These are phyloP conservation scores for Ogataea paradorogensis DNA, from an alignment of 805 yeast species.

Conservation along the genomic window DNA sequence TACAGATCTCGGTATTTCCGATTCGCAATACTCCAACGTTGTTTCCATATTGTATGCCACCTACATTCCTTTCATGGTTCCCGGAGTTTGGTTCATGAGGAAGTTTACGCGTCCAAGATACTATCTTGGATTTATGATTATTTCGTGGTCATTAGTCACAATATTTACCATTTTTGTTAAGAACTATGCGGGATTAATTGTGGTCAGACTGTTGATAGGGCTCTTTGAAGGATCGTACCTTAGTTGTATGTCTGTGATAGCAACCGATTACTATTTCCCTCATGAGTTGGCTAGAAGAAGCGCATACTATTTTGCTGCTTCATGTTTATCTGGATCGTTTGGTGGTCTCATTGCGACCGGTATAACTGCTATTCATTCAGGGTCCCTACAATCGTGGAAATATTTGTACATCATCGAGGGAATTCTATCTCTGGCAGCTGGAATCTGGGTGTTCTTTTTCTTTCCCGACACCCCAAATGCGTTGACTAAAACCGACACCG, in stretches of 20 bases:
- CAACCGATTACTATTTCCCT: constrained; percentile 19
- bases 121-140: constrained; percentile 36
- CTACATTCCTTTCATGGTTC: constrained; percentile 42
- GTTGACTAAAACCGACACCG: constrained; percentile 2
- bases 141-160: constrained; percentile 41
- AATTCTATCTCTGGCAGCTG: constrained; percentile 4
- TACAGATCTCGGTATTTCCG: constrained; percentile 37
- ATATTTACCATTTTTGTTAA: constrained; percentile 41
- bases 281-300: constrained; percentile 16
- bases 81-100: constrained; percentile 38
- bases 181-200: constrained; percentile 39
- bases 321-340: constrained; percentile 18
- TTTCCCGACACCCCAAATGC: constrained; percentile 5
- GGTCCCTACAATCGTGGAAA: constrained; percentile 19
- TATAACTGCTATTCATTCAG: constrained; percentile 19
- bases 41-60: constrained; percentile 41
- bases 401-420: constrained; percentile 17
- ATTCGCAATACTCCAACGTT: constrained; percentile 41
- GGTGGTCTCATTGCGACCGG: constrained; percentile 24
- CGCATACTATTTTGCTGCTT: constrained; percentile 18
- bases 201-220: constrained; percentile 39
- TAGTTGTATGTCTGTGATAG: constrained; percentile 17
- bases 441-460: constrained; percentile 5
- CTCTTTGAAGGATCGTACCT: constrained; percentile 41
- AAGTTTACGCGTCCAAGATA: constrained; percentile 35